phyloP scores from a whole-genome alignment of 768 basidiomycete genomes.

The Pisolithus sp. region DNA sequence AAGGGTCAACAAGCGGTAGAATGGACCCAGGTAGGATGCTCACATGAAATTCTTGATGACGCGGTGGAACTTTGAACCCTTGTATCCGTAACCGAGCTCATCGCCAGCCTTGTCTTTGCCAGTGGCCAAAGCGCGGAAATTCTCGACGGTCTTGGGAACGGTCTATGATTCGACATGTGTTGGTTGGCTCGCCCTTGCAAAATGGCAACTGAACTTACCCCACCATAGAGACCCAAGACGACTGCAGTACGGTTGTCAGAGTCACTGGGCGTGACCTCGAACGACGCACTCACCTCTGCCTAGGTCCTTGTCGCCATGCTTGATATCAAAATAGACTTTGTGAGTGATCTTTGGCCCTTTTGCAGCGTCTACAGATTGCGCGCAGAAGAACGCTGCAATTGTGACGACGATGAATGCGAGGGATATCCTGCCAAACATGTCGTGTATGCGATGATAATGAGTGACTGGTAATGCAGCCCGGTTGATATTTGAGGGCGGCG shows the following conservation, averaged over 20 bases:
- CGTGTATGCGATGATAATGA: neutral
- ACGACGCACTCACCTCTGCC: slow-evolving; percentile 59
- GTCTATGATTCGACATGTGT: slow-evolving; percentile 41
- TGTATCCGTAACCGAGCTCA: slow-evolving; percentile 82
- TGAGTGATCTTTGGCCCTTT: slow-evolving; percentile 88
- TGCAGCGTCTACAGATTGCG: slow-evolving; percentile 67
- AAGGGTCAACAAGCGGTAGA: neutral
- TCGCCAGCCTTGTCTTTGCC: slow-evolving; percentile 62
- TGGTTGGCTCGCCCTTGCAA: neutral
- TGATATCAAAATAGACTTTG: slow-evolving; percentile 93
- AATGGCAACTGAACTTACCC: slow-evolving; percentile 40
- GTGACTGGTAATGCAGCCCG: too few relatives aligned
- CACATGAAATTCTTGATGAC: slow-evolving; percentile 93
- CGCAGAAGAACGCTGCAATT: slow-evolving; percentile 64
- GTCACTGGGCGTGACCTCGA: neutral
- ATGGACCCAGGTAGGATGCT: slow-evolving; percentile 13
- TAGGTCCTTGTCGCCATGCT: slow-evolving; percentile 81
- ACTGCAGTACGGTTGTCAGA: slow-evolving; percentile 39
- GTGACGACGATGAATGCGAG: slow-evolving; percentile 57
- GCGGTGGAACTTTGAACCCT: slow-evolving; percentile 95
- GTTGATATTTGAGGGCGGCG: too few relatives aligned
- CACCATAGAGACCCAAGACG: slow-evolving; percentile 85
- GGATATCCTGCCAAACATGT: slow-evolving; percentile 56
- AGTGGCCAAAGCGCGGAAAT: slow-evolving; percentile 91
- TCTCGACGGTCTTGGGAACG: slow-evolving; percentile 94